Evolutionary conservation across 192 early-diverging fungal genomes (phyloP), one percentile per base, ranked within the genome.

Genomic region (Spizellomyces punctatus): DNA sequence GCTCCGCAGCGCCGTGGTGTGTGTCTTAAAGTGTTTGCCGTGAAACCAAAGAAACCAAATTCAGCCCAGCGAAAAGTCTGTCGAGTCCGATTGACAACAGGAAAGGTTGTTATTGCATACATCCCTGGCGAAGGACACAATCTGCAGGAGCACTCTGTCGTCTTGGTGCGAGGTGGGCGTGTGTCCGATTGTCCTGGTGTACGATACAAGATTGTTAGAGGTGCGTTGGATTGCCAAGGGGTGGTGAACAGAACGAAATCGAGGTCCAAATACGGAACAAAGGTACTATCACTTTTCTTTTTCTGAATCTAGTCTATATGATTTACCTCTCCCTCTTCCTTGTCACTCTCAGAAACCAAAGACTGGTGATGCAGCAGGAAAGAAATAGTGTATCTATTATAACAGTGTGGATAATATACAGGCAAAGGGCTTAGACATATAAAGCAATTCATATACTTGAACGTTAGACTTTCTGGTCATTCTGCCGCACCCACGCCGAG

Each of bases 111-210:
- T 16, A 89, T 92, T 56, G 95, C 95, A 14, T 98, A 99, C 83
- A 99, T 99, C 81, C 95, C 95, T 6, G 96, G 96, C 61, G 96
- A 99, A 78, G 96, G 96, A 12, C 96, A 99, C 85, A 98, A 96
- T 73, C 81, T 99, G 71, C 95, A 96, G 84, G 96, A 99, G 77
- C 96, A 99, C 81, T 94, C 92, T 44, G 95, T 96, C 36, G 96
- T 99, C 17, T 79, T 99, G 48, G 94, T 99, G 9, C 84, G 94
- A 46, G 96, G 96, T 22, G 96, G 96, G 49, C 90, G 95, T 86
- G 93, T 96, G 4, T 89, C 92, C 17, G 96, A 98, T 92, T 88
- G 96, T 69, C 95, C 95, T n/a, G 95, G 96, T 89, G 95, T 99
- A 6, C 85, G 91, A 63, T 98, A 99, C 79, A 94, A 96, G 77